Evolutionary conservation across 2,329 filamentous ascomycete genomes (phyloP).

Genomic region (Penicillium hordei): DNA sequence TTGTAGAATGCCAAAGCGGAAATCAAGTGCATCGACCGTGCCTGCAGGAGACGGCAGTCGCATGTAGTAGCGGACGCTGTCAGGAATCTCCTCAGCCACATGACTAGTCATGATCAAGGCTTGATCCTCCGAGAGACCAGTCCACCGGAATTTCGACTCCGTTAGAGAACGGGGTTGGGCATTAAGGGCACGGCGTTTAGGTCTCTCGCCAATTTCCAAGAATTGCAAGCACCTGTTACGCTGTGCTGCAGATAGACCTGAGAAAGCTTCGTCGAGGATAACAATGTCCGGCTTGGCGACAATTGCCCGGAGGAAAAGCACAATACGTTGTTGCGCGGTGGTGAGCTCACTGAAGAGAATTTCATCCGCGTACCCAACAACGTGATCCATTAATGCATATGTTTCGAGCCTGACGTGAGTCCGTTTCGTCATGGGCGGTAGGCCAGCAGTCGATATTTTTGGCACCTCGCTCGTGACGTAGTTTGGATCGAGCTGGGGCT

Average conservation of each 20-base stretch:
- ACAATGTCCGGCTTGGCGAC: constrained; percentile 79
- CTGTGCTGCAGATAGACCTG: constrained; percentile 76
- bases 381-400: constrained; percentile 23
- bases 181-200: constrained; percentile 36
- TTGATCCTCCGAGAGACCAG: constrained; percentile 67
- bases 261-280: constrained; percentile 84
- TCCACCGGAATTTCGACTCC: constrained; percentile 20
- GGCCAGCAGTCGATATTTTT: constrained; percentile 19
- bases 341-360: constrained; percentile 67
- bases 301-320: constrained; percentile 78
- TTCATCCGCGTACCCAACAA: constrained; percentile 68
- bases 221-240: constrained; percentile 87
- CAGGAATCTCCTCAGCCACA: constrained; percentile 83
- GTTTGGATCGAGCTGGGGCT: constrained; percentile 68
- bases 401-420: not conserved
- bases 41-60: constrained; percentile 61
- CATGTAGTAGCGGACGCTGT: constrained; percentile 78
- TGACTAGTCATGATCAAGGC: constrained; percentile 92
- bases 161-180: not conserved
- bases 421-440: constrained; percentile 19
- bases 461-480: constrained; percentile 14
- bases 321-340: constrained; percentile 65
- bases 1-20: constrained; percentile 32
- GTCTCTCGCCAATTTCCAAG: constrained; percentile 64
- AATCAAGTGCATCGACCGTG: constrained; percentile 29